These are phyloP conservation scores for Suillus plorans DNA, from an alignment of 768 basidiomycete species.

Conservation along the genomic window DNA sequence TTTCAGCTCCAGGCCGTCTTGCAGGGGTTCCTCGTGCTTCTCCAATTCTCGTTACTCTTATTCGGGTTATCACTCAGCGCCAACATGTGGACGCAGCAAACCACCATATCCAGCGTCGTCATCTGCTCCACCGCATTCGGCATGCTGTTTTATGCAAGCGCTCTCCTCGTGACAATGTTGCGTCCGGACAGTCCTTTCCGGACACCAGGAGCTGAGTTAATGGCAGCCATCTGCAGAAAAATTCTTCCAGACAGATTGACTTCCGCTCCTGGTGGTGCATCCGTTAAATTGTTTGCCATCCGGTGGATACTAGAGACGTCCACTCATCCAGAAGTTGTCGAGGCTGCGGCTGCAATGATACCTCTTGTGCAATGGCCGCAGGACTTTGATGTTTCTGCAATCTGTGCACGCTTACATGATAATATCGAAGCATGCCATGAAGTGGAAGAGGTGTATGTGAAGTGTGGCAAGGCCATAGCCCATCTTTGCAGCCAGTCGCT, in stretches of 20 bases:
- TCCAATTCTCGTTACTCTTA: slow-evolving; percentile 6
- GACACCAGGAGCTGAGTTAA: slow-evolving; percentile 3
- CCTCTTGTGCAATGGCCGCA: background rate
- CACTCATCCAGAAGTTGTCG: slow-evolving; percentile 11
- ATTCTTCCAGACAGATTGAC: background rate
- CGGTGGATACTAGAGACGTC: slow-evolving; percentile 21
- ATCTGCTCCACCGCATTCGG: background rate
- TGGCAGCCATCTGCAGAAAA: background rate
- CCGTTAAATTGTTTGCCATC: slow-evolving; percentile 1
- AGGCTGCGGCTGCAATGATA: background rate
- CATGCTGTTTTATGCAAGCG: background rate
- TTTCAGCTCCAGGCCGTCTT: background rate
- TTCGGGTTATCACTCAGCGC: slow-evolving; percentile 12
- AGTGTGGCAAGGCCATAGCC: background rate
- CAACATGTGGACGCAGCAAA: slow-evolving; percentile 5
- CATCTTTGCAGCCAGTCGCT: background rate
- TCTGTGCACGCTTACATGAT: background rate
- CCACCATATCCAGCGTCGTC: background rate
- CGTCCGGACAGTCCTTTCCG: slow-evolving; percentile 12
- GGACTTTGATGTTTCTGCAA: background rate
- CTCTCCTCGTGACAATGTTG: background rate
- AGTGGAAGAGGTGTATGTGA: background rate
- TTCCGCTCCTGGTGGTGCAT: background rate
- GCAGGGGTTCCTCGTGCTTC: slow-evolving; percentile 4
- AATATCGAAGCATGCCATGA: background rate